Evolutionary conservation across 1,139 yeast species (phyloP).

Genomic region (Yamadazyma trypodendri): DNA sequence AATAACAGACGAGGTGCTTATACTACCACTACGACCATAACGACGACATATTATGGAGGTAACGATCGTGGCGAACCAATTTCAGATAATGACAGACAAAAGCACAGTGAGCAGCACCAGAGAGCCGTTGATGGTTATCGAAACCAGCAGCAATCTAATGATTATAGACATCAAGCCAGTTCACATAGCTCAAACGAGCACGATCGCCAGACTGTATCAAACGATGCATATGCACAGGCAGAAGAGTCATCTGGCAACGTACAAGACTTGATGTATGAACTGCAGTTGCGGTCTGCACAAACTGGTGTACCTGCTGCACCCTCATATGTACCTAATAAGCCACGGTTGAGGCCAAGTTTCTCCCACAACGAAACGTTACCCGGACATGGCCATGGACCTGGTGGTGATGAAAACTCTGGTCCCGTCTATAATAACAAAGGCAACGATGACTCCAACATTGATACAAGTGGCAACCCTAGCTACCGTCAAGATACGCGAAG

Average conservation of each 20-base stretch:
- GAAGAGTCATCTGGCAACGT: not conserved
- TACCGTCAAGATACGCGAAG: no score
- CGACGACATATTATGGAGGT: constrained; percentile 14
- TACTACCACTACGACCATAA: constrained; percentile 16
- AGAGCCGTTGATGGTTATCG: constrained; percentile 11
- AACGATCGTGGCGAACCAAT: not conserved
- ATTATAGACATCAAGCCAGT: not conserved
- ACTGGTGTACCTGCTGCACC: not conserved
- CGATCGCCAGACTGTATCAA: no score
- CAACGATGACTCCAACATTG: no score
- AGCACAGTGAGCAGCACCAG: constrained; percentile 9
- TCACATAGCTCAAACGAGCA: not conserved
- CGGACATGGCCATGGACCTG: no score
- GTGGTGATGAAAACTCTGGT: no score
- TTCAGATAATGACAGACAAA: not conserved
- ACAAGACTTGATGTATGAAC: not conserved
- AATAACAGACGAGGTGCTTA: not conserved
- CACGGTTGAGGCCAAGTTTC: no score
- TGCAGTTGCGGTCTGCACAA: not conserved
- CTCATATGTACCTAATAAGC: no score
- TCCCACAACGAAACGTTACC: no score
- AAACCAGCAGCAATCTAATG: constrained; percentile 1
- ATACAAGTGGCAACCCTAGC: no score
- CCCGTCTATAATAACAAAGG: not conserved
- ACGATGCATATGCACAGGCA: no score